phyloP scores from a whole-genome alignment of 2,329 filamentous ascomycete species.

The Corynespora cassiicola region DNA sequence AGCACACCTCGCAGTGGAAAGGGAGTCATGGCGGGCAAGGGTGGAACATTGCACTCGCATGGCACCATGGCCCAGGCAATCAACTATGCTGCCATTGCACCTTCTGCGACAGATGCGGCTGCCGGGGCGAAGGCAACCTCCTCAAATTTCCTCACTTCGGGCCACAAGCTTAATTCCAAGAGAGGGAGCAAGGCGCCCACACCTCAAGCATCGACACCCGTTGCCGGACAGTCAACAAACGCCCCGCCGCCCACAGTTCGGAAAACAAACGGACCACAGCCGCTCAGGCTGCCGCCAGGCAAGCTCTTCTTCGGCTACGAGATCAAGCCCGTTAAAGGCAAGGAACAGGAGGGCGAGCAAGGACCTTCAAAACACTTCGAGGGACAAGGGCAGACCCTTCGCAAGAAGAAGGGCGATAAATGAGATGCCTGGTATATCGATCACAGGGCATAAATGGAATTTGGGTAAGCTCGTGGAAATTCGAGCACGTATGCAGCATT shows the following conservation, averaged over 20 bases:
- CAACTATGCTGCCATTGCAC: constrained; percentile 91
- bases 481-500: constrained; percentile 23
- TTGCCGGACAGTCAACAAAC: constrained; percentile 60
- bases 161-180: constrained; percentile 83
- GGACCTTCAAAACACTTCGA: constrained; percentile 71
- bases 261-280: constrained; percentile 80
- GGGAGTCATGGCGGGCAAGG: constrained; percentile 66
- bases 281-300: constrained; percentile 81
- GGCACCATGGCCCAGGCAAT: constrained; percentile 98
- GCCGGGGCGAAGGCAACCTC: constrained; percentile 68
- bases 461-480: constrained; percentile 1
- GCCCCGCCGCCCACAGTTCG: constrained; percentile 49
- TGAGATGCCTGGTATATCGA: constrained; percentile 13
- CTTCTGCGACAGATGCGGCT: constrained; percentile 71
- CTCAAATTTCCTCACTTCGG: constrained; percentile 80
- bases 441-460: background rate
- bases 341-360: constrained; percentile 69
- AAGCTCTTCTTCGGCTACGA: constrained; percentile 98
- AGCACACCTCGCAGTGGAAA: constrained; percentile 79
- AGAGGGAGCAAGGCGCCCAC: constrained; percentile 78
- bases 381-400: constrained; percentile 82
- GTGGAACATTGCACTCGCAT: constrained; percentile 79
- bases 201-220: constrained; percentile 66
- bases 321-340: constrained; percentile 84
- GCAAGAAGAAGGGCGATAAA: constrained; percentile 71